These are phyloP conservation scores for Salvia miltiorrhiza DNA, from an alignment of 257 asterid genomes.

Conservation along the genomic window DNA sequence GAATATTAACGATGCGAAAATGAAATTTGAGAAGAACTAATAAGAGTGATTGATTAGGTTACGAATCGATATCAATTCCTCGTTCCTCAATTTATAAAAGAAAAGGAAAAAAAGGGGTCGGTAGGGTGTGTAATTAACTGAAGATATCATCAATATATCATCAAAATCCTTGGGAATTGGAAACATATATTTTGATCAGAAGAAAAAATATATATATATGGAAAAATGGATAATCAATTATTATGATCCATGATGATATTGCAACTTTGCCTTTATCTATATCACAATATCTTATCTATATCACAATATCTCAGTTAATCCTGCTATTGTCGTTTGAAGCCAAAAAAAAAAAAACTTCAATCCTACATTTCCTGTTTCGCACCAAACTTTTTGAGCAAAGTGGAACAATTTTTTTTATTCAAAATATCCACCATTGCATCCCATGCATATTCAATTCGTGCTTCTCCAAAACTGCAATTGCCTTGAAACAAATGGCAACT, in stretches of 20 bases:
- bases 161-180: no score
- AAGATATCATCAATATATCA: no score
- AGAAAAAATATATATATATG: not conserved
- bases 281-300: not conserved
- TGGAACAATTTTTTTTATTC: not conserved
- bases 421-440: not conserved
- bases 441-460: not conserved
- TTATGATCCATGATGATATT: not conserved
- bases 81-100: no score
- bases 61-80: no score
- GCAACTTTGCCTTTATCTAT: not conserved
- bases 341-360: not conserved
- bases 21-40: no score
- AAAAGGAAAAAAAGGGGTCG: no score
- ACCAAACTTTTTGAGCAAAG: not conserved
- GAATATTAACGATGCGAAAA: no score
- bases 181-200: conserved; percentile 13
- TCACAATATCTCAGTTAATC: no score
- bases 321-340: not conserved
- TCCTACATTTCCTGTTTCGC: not conserved
- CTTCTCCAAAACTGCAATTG: not conserved
- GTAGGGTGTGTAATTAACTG: no score
- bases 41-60: no score
- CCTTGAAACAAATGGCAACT: not conserved
- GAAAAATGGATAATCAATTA: not conserved